These are phyloP conservation scores for Chimonanthus salicifolius DNA, from an alignment of 164 flowering plant genomes.

Conservation along the genomic window DNA sequence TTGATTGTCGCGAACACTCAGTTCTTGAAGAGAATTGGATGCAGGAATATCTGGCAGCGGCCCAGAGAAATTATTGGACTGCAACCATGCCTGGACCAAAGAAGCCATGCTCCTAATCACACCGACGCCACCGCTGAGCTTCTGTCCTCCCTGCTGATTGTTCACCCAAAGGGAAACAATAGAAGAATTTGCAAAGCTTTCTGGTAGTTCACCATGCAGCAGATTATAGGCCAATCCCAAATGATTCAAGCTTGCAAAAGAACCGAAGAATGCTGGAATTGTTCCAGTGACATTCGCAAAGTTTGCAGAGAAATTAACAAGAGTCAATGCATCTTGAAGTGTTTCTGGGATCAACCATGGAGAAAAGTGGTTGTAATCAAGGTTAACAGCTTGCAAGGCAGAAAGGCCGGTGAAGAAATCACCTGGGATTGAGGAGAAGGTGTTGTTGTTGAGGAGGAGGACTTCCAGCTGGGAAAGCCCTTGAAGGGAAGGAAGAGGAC, in stretches of 20 bases:
- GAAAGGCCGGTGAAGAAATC: slow-evolving; percentile 66
- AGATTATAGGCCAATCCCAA: slow-evolving; percentile 62
- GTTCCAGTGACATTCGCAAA: slow-evolving; percentile 56
- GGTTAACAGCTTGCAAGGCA: slow-evolving; percentile 21
- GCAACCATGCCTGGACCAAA: slow-evolving; percentile 74
- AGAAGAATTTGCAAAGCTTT: slow-evolving; percentile 40
- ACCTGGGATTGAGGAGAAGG: slow-evolving; percentile 49
- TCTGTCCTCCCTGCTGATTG: slow-evolving; percentile 53
- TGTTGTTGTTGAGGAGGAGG: slow-evolving; percentile 51
- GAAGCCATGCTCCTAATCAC: slow-evolving; percentile 67
- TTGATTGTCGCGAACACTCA: slow-evolving; percentile 67
- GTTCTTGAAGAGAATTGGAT: slow-evolving; percentile 33
- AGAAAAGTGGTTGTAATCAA: slow-evolving; percentile 53
- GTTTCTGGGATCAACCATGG: slow-evolving; percentile 66
- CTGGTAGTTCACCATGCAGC: slow-evolving; percentile 62
- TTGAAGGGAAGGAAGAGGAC: slow-evolving; percentile 63
- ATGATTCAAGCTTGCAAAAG: slow-evolving; percentile 45
- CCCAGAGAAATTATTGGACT: slow-evolving; percentile 65
- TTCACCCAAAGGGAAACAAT: slow-evolving; percentile 80
- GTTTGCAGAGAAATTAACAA: slow-evolving; percentile 84
- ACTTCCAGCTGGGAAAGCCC: slow-evolving; percentile 58
- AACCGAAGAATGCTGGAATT: slow-evolving; percentile 56
- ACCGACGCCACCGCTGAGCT: slow-evolving; percentile 53
- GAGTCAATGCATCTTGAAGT: slow-evolving; percentile 37
- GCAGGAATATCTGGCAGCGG: slow-evolving; percentile 78